A percentile compares a stretch with the other conserved stretches of the same genome.
Evolutionary conservation across 2,329 filamentous ascomycete genomes (phyloP).

Genomic region (Neodidymelliopsis sp.): DNA sequence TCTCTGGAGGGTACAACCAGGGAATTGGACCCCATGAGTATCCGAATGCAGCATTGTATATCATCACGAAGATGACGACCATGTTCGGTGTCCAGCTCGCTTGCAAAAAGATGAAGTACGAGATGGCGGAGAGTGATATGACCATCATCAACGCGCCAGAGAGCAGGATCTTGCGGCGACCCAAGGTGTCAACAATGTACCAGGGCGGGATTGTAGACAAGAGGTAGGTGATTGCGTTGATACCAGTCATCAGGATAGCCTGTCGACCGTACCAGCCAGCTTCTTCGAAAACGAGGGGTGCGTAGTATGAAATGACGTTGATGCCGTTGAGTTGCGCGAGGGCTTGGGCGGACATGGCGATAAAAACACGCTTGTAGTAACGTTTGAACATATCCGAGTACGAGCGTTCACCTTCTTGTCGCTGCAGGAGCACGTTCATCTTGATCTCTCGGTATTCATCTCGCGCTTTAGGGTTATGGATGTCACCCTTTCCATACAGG

Average conservation of each 20-base stretch:
- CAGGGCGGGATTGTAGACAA: conserved; percentile 93
- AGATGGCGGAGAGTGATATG: conserved; percentile 84
- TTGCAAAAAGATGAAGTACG: conserved; percentile 94
- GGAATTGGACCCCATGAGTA: conserved; percentile 98
- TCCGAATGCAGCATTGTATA: conserved; percentile 97
- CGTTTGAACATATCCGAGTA: conserved; percentile 95
- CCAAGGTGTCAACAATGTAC: conserved; percentile 95
- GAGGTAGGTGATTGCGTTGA: conserved; percentile 92
- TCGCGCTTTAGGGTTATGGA: conserved; percentile 88
- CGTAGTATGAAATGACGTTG: conserved; percentile 99
- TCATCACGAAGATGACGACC: conserved; percentile 95
- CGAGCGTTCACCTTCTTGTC: conserved; percentile 91
- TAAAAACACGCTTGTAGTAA: conserved; percentile 91
- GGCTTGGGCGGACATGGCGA: conserved; percentile 97
- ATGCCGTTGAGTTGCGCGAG: conserved; percentile 98
- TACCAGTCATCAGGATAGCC: conserved; percentile 95
- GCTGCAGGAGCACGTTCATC: conserved; percentile 91
- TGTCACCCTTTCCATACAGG: conserved; percentile 92
- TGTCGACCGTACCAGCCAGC: conserved; percentile 93
- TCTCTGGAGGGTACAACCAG: conserved; percentile 99
- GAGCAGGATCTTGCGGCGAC: conserved; percentile 85
- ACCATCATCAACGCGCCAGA: conserved; percentile 91
- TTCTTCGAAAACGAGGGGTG: conserved; percentile 93
- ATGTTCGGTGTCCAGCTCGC: conserved; percentile 78
- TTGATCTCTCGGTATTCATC: conserved; percentile 99